Percentiles rank a stretch among this genome's conserved stretches.
Evolutionary conservation across 352 stramenopile genomes (phyloP).

Genomic region (Globisporangium alternatum): DNA sequence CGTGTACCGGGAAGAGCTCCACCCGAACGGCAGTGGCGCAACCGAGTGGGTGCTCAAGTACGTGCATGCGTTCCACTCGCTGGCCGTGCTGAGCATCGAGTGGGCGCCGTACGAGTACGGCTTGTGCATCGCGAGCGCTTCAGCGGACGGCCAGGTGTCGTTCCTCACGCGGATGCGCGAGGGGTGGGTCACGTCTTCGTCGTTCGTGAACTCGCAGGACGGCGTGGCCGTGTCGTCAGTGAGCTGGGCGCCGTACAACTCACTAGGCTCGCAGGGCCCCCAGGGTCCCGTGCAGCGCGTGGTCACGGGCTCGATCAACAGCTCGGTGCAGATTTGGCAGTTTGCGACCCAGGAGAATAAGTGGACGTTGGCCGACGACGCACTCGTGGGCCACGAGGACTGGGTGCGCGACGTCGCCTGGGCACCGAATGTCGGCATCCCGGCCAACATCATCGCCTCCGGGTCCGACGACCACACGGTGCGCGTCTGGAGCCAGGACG

Average conservation of each 20-base stretch:
- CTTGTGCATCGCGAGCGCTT: constrained; percentile 72
- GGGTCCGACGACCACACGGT: constrained; percentile 84
- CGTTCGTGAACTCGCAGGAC: constrained; percentile 71
- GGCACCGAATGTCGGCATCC: constrained; percentile 82
- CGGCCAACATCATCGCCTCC: constrained; percentile 75
- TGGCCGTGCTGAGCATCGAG: constrained; percentile 76
- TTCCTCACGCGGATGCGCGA: constrained; percentile 81
- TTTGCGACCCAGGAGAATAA: constrained; percentile 35
- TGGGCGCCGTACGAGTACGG: constrained; percentile 89
- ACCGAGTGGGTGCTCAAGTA: constrained; percentile 80
- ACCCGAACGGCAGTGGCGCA: constrained; percentile 43
- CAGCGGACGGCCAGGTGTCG: constrained; percentile 79
- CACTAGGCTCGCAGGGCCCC: constrained; percentile 65
- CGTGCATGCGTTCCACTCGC: constrained; percentile 65
- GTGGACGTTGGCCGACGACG: constrained; percentile 40
- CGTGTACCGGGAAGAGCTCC: constrained; percentile 78
- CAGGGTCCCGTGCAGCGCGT: constrained; percentile 70
- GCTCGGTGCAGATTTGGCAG: constrained; percentile 60
- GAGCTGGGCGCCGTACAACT: constrained; percentile 88
- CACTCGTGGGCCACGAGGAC: constrained; percentile 65
- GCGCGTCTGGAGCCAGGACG: constrained; percentile 75
- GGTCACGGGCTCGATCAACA: constrained; percentile 68
- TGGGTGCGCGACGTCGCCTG: constrained; percentile 85
- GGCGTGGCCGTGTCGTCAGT: constrained; percentile 71
- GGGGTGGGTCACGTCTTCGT: constrained; percentile 79